phyloP scores from a whole-genome alignment of 2,329 filamentous ascomycete species.

The Dactylonectria estremocensis region DNA sequence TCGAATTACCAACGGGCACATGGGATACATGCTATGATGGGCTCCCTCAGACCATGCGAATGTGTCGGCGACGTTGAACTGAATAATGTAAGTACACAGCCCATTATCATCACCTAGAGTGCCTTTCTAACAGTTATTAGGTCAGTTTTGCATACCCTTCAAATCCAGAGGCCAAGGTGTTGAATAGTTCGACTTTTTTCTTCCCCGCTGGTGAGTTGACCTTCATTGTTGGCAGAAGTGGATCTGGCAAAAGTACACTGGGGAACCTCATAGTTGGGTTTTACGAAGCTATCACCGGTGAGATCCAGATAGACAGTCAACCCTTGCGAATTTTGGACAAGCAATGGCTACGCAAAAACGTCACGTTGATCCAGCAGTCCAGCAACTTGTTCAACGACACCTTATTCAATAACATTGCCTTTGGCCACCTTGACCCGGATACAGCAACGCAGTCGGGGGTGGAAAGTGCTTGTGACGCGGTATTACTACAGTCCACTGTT shows the following conservation, averaged over 20 bases:
- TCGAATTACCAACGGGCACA: slow-evolving; percentile 39
- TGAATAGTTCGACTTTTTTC: slow-evolving; percentile 75
- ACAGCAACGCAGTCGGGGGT: slow-evolving; percentile 70
- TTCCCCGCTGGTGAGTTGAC: slow-evolving; percentile 82
- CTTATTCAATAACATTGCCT: slow-evolving; percentile 82
- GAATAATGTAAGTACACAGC: slow-evolving; percentile 68
- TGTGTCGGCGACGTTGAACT: slow-evolving; percentile 81
- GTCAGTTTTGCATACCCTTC: slow-evolving; percentile 88
- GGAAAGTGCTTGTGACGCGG: slow-evolving; percentile 73
- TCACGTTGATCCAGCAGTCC: slow-evolving; percentile 87
- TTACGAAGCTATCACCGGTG: slow-evolving; percentile 77
- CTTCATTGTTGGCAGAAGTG: slow-evolving; percentile 88
- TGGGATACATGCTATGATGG: slow-evolving; percentile 10
- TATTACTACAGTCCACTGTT: slow-evolving; percentile 79
- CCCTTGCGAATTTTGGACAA: slow-evolving; percentile 74
- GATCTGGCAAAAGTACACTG: slow-evolving; percentile 93
- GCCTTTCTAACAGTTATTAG: slow-evolving; percentile 58
- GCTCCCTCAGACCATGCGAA: slow-evolving; percentile 49
- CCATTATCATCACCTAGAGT: not conserved
- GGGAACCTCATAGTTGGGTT: slow-evolving; percentile 85
- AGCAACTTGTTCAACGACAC: slow-evolving; percentile 87
- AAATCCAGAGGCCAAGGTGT: slow-evolving; percentile 71
- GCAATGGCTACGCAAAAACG: slow-evolving; percentile 81
- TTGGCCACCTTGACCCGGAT: slow-evolving; percentile 72
- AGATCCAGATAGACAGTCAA: slow-evolving; percentile 78